Conservation (phyloP, 495 filamentous ascomycete species). For the Tuber indicum region DNA sequence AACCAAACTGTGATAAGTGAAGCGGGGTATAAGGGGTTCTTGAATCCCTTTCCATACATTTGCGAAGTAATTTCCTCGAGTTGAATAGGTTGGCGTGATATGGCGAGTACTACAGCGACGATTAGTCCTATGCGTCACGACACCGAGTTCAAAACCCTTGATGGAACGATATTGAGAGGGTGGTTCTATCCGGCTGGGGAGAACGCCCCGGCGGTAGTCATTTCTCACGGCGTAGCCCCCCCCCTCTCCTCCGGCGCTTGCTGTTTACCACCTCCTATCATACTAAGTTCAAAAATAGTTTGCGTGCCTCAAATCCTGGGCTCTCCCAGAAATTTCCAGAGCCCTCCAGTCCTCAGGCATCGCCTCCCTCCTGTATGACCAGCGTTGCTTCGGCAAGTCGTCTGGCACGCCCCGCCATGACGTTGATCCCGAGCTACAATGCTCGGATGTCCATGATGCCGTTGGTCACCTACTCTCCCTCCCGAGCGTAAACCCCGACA, state of each 20-base stretch:
- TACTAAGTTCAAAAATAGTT: neutral
- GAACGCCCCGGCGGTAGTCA: slow-evolving; percentile 32
- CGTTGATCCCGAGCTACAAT: slow-evolving; percentile 14
- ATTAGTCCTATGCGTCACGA: slow-evolving; percentile 11
- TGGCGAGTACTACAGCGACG: neutral
- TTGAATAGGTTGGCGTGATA: neutral
- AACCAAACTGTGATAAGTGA: neutral
- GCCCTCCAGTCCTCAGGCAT: slow-evolving; percentile 14
- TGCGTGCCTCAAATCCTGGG: slow-evolving; percentile 19
- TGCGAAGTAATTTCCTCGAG: neutral
- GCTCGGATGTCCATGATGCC: slow-evolving; percentile 10
- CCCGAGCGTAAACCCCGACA: slow-evolving; percentile 12
- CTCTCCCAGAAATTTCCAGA: slow-evolving; percentile 14
- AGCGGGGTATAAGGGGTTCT: neutral
- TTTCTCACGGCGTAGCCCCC: slow-evolving; percentile 27
- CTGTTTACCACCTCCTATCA: neutral
- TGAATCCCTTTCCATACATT: neutral
- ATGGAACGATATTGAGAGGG: slow-evolving; percentile 39
- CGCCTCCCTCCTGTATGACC: slow-evolving; percentile 19
- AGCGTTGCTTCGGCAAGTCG: slow-evolving; percentile 16
- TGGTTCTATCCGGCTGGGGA: slow-evolving; percentile 36
- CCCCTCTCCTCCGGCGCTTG: neutral
- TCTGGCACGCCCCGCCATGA: slow-evolving; percentile 17
- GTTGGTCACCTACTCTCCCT: slow-evolving; percentile 12
- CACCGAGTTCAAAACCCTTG: slow-evolving; percentile 40